Evolutionary conservation across 148 eudicot genomes (phyloP).

Genomic region (Rhododendron vialii): DNA sequence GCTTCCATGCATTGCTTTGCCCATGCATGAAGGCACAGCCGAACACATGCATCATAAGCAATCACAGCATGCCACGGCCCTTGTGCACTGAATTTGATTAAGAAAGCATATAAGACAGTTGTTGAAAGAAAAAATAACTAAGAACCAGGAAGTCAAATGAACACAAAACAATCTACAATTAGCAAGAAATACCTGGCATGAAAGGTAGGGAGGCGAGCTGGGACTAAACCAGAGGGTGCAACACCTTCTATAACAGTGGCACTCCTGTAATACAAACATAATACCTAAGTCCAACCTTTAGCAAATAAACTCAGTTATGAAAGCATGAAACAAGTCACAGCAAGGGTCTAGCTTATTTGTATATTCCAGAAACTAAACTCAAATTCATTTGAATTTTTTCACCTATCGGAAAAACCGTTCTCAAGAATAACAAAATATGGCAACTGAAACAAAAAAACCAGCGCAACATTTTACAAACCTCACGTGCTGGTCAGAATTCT

Average conservation of each 20-base stretch:
- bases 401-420: background rate
- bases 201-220: conserved; percentile 77
- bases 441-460: background rate
- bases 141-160: background rate
- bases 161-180: background rate
- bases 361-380: background rate
- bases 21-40: conserved; percentile 98
- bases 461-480: conserved; percentile 36
- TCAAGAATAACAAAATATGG: background rate
- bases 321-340: background rate
- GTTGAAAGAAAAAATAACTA: background rate
- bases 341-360: background rate
- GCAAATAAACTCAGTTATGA: background rate
- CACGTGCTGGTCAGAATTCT: conserved; percentile 25
- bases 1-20: conserved; percentile 93
- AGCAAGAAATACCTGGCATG: conserved; percentile 74
- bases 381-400: background rate
- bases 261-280: conserved; percentile 39
- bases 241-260: conserved; percentile 46
- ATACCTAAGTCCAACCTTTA: background rate
- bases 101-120: background rate
- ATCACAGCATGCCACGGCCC: conserved; percentile 88
- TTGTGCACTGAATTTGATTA: conserved; percentile 58
- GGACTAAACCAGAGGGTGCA: conserved; percentile 55
- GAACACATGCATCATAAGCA: conserved; percentile 93